Evolutionary conservation across 768 basidiomycete genomes (phyloP).

Genomic region (Ramaria sp.): DNA sequence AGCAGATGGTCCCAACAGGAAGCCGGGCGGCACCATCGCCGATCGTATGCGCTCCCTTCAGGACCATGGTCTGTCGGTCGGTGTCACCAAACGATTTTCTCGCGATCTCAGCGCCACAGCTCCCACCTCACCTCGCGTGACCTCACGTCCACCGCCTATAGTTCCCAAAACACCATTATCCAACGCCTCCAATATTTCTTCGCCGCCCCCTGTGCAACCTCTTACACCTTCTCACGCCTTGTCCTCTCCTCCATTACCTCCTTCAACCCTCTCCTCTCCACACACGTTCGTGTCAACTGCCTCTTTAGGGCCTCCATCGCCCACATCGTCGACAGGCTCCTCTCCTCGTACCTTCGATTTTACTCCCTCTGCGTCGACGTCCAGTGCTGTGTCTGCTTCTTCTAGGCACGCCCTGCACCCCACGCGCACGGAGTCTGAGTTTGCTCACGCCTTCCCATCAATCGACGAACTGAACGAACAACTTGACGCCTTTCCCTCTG

Average conservation of each 20-base stretch:
- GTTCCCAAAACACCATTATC: constrained; percentile 22
- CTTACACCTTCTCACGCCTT: constrained; percentile 14
- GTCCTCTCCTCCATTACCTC: constrained; percentile 19
- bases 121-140: constrained; percentile 20
- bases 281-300: constrained; percentile 63
- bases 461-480: constrained; percentile 66
- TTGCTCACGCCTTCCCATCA: constrained; percentile 59
- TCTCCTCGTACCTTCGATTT: constrained; percentile 16
- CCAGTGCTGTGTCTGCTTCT: constrained; percentile 24
- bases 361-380: constrained; percentile 18
- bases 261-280: constrained; percentile 30
- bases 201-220: constrained; percentile 10
- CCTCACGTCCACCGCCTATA: constrained; percentile 16
- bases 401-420: not conserved
- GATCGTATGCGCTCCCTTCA: constrained; percentile 72
- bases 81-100: constrained; percentile 45
- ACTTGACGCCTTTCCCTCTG: constrained; percentile 38
- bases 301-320: constrained; percentile 67
- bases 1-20: constrained; percentile 30
- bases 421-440: constrained; percentile 31
- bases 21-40: constrained; percentile 60
- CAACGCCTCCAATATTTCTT: constrained; percentile 13
- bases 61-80: constrained; percentile 56
- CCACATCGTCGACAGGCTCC: constrained; percentile 57
- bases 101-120: constrained; percentile 34